A percentile compares a stretch with the other conserved stretches of the same genome.
These are phyloP conservation scores for Bacidia gigantensis DNA, from an alignment of 495 filamentous ascomycete species.

Conservation along the genomic window DNA sequence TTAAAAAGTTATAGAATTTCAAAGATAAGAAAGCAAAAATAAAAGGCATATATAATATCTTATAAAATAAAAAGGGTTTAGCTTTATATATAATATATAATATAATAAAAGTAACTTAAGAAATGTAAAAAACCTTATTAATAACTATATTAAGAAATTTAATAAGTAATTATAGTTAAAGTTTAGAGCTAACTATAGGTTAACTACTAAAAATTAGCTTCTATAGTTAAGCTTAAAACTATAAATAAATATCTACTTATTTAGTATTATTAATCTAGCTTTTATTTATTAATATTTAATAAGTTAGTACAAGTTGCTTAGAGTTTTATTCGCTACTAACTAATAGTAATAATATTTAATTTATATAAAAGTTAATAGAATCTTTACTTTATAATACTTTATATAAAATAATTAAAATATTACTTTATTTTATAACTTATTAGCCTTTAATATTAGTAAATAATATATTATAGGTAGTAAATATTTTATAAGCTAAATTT, in stretches of 20 bases:
- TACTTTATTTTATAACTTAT: too few species aligned
- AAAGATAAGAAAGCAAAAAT: background rate
- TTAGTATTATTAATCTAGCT: background rate
- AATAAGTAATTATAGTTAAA: background rate
- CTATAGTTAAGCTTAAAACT: too few species aligned
- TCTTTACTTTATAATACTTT: background rate
- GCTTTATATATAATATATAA: conserved; percentile 1
- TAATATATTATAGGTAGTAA: too few species aligned
- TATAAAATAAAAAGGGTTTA: background rate
- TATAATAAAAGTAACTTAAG: background rate
- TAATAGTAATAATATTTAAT: too few species aligned
- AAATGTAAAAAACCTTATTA: background rate
- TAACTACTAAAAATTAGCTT: background rate
- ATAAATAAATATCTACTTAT: background rate
- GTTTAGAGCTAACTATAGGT: too few species aligned
- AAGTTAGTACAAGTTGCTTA: too few species aligned
- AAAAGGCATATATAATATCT: background rate
- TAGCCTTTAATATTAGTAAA: too few species aligned
- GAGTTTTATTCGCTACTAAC: too few species aligned
- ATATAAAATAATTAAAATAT: too few species aligned
- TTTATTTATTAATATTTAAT: too few species aligned
- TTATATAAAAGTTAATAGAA: too few species aligned
- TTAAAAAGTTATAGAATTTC: background rate
- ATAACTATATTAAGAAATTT: background rate
- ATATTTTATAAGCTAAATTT: too few species aligned